Evolutionary conservation across 2,329 filamentous ascomycete species (phyloP).

Genomic region (Claviceps digitariae): DNA sequence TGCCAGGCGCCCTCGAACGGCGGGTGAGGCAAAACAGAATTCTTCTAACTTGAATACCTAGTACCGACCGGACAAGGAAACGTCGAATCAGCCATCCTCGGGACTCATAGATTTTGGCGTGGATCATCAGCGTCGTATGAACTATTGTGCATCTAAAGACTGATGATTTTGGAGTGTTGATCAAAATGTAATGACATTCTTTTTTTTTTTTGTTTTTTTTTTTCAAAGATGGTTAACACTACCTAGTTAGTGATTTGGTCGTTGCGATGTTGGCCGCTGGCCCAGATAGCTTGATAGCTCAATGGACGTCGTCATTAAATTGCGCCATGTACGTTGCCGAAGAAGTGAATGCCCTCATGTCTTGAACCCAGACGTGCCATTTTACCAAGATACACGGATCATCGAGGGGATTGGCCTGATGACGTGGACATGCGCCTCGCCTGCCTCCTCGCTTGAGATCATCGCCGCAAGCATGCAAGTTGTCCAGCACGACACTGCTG

Average conservation of each 20-base stretch:
- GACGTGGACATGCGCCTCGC: too few species aligned
- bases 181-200: not conserved
- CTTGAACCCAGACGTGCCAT: too few species aligned
- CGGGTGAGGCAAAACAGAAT: not conserved
- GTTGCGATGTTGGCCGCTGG: not conserved
- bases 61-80: not conserved
- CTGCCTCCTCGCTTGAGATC: too few species aligned
- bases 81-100: not conserved
- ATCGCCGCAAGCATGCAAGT: too few species aligned
- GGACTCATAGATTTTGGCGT: conserved; percentile 8
- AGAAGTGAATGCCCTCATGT: too few species aligned
- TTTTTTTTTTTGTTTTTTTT: not conserved
- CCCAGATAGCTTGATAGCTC: not conserved
- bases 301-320: too few species aligned
- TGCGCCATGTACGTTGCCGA: too few species aligned
- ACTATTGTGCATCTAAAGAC: conserved; percentile 13
- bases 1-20: not conserved
- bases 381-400: too few species aligned
- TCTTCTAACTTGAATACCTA: not conserved
- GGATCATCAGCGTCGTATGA: conserved; percentile 9
- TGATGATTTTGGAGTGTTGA: conserved; percentile 1
- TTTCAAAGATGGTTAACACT: not conserved
- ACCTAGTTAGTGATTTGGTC: not conserved
- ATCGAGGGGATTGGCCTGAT: too few species aligned
- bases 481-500: too few species aligned